phyloP scores from a whole-genome alignment of 2,329 filamentous ascomycete genomes.

The Cercospora brassicicola region DNA sequence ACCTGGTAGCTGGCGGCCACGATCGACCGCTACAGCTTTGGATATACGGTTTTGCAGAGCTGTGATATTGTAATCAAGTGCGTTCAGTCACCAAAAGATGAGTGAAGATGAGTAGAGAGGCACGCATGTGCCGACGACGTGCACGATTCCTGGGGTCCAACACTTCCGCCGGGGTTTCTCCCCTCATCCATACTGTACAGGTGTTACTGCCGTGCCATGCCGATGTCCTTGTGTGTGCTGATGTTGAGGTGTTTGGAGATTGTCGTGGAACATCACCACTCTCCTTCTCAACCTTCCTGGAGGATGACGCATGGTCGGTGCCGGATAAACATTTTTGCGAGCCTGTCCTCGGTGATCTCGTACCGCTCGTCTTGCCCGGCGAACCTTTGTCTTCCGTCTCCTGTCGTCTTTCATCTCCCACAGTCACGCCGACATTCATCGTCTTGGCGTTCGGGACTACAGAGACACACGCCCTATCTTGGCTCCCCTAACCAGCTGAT shows the following conservation, averaged over 20 bases:
- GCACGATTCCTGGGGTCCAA: too few relatives aligned
- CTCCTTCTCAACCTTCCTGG: background rate
- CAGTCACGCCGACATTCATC: background rate
- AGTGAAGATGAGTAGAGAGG: too few relatives aligned
- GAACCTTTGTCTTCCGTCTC: background rate
- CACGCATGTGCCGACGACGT: too few relatives aligned
- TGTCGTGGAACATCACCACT: background rate
- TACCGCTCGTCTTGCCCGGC: background rate
- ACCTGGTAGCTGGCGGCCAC: background rate
- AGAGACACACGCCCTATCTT: too few relatives aligned
- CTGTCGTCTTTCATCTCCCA: background rate
- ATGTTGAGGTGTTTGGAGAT: background rate
- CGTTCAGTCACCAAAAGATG: too few relatives aligned
- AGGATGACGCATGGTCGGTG: background rate
- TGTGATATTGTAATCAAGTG: too few relatives aligned
- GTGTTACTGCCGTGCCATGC: background rate
- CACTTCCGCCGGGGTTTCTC: too few relatives aligned
- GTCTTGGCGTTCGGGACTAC: background rate
- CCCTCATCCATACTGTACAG: too few relatives aligned
- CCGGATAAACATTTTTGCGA: background rate
- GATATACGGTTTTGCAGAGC: background rate
- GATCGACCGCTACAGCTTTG: background rate
- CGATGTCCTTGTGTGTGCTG: background rate
- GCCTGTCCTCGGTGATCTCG: background rate
- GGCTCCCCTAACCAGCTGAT: too few relatives aligned